A percentile compares a stretch with the other conserved stretches of the same genome.
These are phyloP conservation scores for Alternaria gansuensis DNA, from an alignment of 2,329 filamentous ascomycete genomes.

Conservation along the genomic window DNA sequence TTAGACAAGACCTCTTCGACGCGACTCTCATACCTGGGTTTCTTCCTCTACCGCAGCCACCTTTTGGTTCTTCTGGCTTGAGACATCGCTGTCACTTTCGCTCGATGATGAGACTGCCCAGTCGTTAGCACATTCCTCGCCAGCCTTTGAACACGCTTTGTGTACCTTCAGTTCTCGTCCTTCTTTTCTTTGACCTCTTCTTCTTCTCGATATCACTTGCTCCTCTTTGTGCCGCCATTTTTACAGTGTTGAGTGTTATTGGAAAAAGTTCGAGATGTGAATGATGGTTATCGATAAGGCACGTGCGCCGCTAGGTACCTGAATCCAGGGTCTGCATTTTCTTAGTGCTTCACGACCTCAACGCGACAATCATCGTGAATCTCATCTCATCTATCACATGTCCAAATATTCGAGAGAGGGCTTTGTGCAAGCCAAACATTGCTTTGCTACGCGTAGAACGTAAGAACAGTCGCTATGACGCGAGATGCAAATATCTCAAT, in stretches of 20 bases:
- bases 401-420: not conserved
- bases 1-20: not conserved
- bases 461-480: not conserved
- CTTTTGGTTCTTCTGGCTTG: conserved; percentile 26
- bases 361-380: not conserved
- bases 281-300: conserved; percentile 34
- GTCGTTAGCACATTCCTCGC: conserved; percentile 19
- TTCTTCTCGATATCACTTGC: conserved; percentile 33
- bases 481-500: not conserved
- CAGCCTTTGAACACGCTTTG: no score
- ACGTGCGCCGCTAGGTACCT: conserved; percentile 23
- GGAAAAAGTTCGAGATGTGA: conserved; percentile 37
- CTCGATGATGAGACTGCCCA: conserved; percentile 42
- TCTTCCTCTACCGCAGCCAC: conserved; percentile 9
- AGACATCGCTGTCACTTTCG: conserved; percentile 45
- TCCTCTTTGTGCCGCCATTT: conserved; percentile 38
- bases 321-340: conserved; percentile 12
- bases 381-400: not conserved
- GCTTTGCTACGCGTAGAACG: not conserved
- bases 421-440: no score
- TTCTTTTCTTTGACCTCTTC: conserved; percentile 43
- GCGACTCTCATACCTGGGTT: not conserved
- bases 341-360: not conserved
- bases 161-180: conserved; percentile 43
- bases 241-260: conserved; percentile 9